Percentiles rank a stretch among this genome's conserved stretches.
Conservation (phyloP, 2,329 filamentous ascomycete genomes). For the Aspergillus costaricaensis region DNA sequence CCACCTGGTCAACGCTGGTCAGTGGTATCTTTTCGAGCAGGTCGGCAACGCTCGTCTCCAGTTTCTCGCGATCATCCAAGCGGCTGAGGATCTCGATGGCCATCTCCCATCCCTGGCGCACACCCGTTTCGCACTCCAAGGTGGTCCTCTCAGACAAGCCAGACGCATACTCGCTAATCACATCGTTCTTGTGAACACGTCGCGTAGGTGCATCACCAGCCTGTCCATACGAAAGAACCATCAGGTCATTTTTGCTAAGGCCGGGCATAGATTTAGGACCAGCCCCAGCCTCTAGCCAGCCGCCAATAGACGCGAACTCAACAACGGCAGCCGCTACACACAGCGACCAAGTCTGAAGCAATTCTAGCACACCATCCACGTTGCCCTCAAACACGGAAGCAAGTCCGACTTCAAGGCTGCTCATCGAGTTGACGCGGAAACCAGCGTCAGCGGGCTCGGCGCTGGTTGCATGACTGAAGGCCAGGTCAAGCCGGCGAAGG, state of each 20-base stretch:
- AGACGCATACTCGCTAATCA: constrained; percentile 74
- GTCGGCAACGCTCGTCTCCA: constrained; percentile 72
- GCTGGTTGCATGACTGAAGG: constrained; percentile 67
- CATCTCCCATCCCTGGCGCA: constrained; percentile 82
- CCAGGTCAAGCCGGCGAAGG: constrained; percentile 68
- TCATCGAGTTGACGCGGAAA: constrained; percentile 74
- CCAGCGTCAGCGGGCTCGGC: constrained; percentile 61
- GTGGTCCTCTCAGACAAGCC: constrained; percentile 51
- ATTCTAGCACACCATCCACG: constrained; percentile 70
- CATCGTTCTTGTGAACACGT: constrained; percentile 73
- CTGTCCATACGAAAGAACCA: constrained; percentile 72
- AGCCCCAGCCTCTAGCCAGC: constrained; percentile 71
- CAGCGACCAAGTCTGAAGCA: constrained; percentile 78
- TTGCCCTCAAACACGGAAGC: constrained; percentile 83
- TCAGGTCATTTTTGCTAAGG: constrained; percentile 76
- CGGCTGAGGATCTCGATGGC: constrained; percentile 80
- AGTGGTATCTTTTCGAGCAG: constrained; percentile 74
- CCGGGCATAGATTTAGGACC: constrained; percentile 62
- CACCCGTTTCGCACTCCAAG: constrained; percentile 37
- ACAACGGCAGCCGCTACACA: constrained; percentile 75
- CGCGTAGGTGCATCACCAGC: constrained; percentile 49
- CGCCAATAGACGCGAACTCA: constrained; percentile 79
- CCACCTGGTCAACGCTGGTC: constrained; percentile 69
- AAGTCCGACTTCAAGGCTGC: constrained; percentile 76
- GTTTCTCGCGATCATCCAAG: constrained; percentile 71